These are phyloP conservation scores for Cylindrotheca fusiformis DNA, from an alignment of 108 stramenopile genomes.

Conservation along the genomic window DNA sequence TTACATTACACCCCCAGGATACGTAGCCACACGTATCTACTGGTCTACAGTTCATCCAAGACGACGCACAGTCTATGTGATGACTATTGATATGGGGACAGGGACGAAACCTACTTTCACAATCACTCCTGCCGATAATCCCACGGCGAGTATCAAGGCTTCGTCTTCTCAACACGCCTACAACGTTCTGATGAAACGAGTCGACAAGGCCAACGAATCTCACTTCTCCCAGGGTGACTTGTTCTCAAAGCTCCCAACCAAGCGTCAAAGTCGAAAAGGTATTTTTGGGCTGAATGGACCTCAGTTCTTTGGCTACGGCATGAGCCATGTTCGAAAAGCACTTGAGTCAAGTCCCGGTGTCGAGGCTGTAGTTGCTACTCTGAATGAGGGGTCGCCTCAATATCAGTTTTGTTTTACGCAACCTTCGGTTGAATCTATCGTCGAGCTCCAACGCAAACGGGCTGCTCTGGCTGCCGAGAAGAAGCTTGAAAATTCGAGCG, in stretches of 20 bases:
- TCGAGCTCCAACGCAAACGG: conserved; percentile 55
- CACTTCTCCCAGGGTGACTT: conserved; percentile 58
- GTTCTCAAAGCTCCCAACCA: conserved; percentile 45
- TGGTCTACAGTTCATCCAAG: conserved; percentile 51
- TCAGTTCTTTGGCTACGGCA: conserved; percentile 77
- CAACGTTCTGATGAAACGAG: conserved; percentile 34
- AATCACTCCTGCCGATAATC: conserved; percentile 52
- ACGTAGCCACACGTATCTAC: conserved; percentile 60
- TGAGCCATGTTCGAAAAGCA: conserved; percentile 39
- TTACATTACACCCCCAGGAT: conserved; percentile 58
- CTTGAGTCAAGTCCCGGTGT: conserved; percentile 42
- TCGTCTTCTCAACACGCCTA: conserved; percentile 29
- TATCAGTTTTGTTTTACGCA: conserved; percentile 58
- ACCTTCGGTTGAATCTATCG: conserved; percentile 44
- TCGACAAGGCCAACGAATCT: conserved; percentile 33
- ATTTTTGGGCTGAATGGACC: conserved; percentile 64
- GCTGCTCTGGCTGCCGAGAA: conserved; percentile 62
- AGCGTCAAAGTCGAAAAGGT: conserved; percentile 33
- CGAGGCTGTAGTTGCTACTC: conserved; percentile 55
- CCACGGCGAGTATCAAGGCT: conserved; percentile 25
- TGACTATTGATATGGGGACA: conserved; percentile 37
- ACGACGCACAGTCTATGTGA: conserved; percentile 56
- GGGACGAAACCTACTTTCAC: conserved; percentile 38
- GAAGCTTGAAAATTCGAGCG: conserved; percentile 59
- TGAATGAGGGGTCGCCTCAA: conserved; percentile 28